Evolutionary conservation across 129 eudicot species (phyloP), one percentile per base, ranked within the genome.

Genomic region (Helichrysum umbraculigerum): DNA sequence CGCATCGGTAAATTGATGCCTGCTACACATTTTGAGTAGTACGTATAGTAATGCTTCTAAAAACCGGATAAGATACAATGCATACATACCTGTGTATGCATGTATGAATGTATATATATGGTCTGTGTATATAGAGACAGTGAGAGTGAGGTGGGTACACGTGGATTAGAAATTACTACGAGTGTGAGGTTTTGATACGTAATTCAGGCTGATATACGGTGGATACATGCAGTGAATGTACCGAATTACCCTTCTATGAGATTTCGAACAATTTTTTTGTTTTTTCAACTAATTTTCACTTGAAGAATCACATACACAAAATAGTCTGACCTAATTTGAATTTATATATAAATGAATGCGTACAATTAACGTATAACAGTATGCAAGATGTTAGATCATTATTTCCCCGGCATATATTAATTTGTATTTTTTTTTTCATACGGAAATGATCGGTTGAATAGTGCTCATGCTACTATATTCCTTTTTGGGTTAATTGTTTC

Each of bases 161-260:
- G 81, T 77, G 75, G 81, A 77, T 34, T 39, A 6, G 61, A 57
- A 1, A 77, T 39, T 25, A 69, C 16, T 25, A 56, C 50, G 41
- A 68, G 81, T 77, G 75, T 77, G 81, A 76, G 35, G 56, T 68
- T 77, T 69, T 69, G 51, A 69, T 77, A 50, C 47, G 81, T 77
- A n/a, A 21, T 9, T 10, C 51, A 50, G 72, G 44, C 11, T 21
- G 74, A 14, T 51, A 11, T 16, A 37, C 28, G 42, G 70, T 35
- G 28, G 42, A 37, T 68, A 68, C 14, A 19, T 37, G 60, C 1
- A 6, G 14, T 59, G 50, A 62, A 63, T 7, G 21, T 54, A 73
- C 83, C 8, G 1, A 52, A 54, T 28, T 64, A 62, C 58, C 78
- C 77, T 60, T 70, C 4, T 77, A 28, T 29, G 5, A 47, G 5